A percentile compares a stretch with the other conserved stretches of the same genome.
These are phyloP conservation scores for Letharia columbiana DNA, from an alignment of 495 filamentous ascomycete genomes.

Conservation along the genomic window DNA sequence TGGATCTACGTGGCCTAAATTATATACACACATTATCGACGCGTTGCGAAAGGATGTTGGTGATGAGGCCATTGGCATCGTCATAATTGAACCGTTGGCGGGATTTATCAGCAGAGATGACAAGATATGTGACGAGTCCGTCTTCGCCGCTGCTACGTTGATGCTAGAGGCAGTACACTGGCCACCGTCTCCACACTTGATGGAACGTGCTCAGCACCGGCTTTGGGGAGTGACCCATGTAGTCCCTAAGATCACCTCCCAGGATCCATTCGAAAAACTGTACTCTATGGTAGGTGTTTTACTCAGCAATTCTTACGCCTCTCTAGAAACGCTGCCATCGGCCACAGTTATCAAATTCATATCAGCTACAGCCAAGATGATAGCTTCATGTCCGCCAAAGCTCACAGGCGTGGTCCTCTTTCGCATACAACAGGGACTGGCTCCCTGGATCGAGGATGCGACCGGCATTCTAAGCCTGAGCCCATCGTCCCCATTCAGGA, in stretches of 20 bases:
- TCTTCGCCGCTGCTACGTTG: slow-evolving; percentile 21
- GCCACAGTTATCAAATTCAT: slow-evolving; percentile 29
- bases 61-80: slow-evolving; percentile 49
- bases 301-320: slow-evolving; percentile 39
- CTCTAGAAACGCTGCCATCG: slow-evolving; percentile 17
- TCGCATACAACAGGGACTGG: slow-evolving; percentile 50
- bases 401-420: slow-evolving; percentile 34
- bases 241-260: slow-evolving; percentile 35
- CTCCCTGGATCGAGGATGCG: slow-evolving; percentile 52
- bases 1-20: slow-evolving; percentile 45
- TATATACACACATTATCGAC: slow-evolving; percentile 51
- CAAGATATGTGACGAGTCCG: slow-evolving; percentile 13
- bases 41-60: slow-evolving; percentile 57
- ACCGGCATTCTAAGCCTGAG: slow-evolving; percentile 21
- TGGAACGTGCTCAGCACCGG: slow-evolving; percentile 49
- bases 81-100: slow-evolving; percentile 64
- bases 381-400: slow-evolving; percentile 31
- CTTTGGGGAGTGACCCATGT: slow-evolving; percentile 49
- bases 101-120: slow-evolving; percentile 33
- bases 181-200: slow-evolving; percentile 35
- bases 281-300: slow-evolving; percentile 45
- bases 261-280: slow-evolving; percentile 53
- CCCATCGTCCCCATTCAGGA: neutral
- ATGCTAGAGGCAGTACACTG: slow-evolving; percentile 28
- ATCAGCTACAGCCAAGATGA: slow-evolving; percentile 28